These are phyloP conservation scores for Geotrichum phurueaensis DNA, from an alignment of 1,139 yeast species.

Conservation along the genomic window DNA sequence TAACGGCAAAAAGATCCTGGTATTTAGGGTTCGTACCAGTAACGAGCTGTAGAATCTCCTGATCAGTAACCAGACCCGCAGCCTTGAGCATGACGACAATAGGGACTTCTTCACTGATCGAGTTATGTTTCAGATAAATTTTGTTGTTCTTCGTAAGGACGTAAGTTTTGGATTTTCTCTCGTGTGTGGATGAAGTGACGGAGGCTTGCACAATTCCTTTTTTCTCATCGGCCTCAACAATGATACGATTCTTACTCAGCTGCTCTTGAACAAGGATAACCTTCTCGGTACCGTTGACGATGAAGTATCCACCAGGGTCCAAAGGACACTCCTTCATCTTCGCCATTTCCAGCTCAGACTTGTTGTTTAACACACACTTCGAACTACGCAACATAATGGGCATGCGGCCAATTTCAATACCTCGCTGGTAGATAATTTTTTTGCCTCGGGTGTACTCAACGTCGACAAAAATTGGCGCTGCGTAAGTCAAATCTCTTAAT, in stretches of 20 bases:
- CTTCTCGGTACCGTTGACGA: slow-evolving; percentile 88
- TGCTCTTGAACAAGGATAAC: slow-evolving; percentile 97
- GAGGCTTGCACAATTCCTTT: slow-evolving; percentile 94
- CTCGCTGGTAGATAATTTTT: slow-evolving; percentile 81
- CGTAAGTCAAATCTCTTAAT: slow-evolving; percentile 86
- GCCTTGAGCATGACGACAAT: slow-evolving; percentile 91
- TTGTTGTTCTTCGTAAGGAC: slow-evolving; percentile 87
- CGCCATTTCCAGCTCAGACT: slow-evolving; percentile 81
- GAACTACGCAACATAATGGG: slow-evolving; percentile 94
- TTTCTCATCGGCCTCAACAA: slow-evolving; percentile 94
- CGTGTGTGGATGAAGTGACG: slow-evolving; percentile 96
- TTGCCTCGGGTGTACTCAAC: slow-evolving; percentile 95
- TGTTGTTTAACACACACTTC: slow-evolving; percentile 79
- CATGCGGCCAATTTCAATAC: slow-evolving; percentile 94
- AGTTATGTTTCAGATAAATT: slow-evolving; percentile 88
- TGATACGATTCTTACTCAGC: slow-evolving; percentile 91
- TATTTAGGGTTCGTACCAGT: slow-evolving; percentile 84
- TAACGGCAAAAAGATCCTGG: slow-evolving; percentile 87
- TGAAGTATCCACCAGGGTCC: slow-evolving; percentile 97
- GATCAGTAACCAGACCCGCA: slow-evolving; percentile 87
- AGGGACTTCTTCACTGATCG: slow-evolving; percentile 91
- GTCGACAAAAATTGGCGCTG: slow-evolving; percentile 95
- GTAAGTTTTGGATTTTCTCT: slow-evolving; percentile 92
- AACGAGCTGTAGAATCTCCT: slow-evolving; percentile 87
- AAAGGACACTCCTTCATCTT: slow-evolving; percentile 86